A percentile compares a stretch with the other conserved stretches of the same genome.
Evolutionary conservation across 2,329 filamentous ascomycete genomes (phyloP).

Genomic region (Tolypocladium pustulatum): DNA sequence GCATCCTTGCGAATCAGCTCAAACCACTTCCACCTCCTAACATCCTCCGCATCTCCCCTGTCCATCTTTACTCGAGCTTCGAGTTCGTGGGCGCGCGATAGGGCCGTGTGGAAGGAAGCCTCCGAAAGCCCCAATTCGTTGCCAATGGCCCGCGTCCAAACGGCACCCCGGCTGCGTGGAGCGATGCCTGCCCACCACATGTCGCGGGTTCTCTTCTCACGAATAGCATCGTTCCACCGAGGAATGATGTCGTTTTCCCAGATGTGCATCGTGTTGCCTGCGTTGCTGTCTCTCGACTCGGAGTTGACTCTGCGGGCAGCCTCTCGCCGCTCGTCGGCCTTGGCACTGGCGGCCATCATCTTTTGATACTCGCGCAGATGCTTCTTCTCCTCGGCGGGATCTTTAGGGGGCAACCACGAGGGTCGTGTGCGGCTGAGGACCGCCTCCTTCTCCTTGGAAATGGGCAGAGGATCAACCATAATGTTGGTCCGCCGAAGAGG

Average conservation of each 20-base stretch:
- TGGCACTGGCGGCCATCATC: constrained; percentile 61
- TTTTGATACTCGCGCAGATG: constrained; percentile 79
- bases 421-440: constrained; percentile 71
- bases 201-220: constrained; percentile 59
- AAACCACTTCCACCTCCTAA: constrained; percentile 49
- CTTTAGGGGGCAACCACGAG: constrained; percentile 77
- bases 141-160: constrained; percentile 63
- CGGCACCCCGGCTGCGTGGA: constrained; percentile 54
- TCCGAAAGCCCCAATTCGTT: constrained; percentile 61
- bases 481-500: constrained; percentile 64
- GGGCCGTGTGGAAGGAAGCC: constrained; percentile 59
- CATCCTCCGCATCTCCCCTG: constrained; percentile 42
- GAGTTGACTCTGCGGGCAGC: constrained; percentile 39
- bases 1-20: constrained; percentile 54
- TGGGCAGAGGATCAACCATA: constrained; percentile 74
- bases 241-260: constrained; percentile 73
- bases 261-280: constrained; percentile 44
- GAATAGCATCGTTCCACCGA: constrained; percentile 62
- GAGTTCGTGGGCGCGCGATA: constrained; percentile 54
- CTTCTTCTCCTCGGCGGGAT: constrained; percentile 80
- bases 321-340: constrained; percentile 50
- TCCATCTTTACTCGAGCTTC: constrained; percentile 44
- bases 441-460: constrained; percentile 80
- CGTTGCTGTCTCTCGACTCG: constrained; percentile 42
- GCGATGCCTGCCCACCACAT: constrained; percentile 77